Percentiles rank a stretch among this genome's conserved stretches.
Evolutionary conservation across 2,329 filamentous ascomycete species (phyloP).

Genomic region (Alternaria consortialis): DNA sequence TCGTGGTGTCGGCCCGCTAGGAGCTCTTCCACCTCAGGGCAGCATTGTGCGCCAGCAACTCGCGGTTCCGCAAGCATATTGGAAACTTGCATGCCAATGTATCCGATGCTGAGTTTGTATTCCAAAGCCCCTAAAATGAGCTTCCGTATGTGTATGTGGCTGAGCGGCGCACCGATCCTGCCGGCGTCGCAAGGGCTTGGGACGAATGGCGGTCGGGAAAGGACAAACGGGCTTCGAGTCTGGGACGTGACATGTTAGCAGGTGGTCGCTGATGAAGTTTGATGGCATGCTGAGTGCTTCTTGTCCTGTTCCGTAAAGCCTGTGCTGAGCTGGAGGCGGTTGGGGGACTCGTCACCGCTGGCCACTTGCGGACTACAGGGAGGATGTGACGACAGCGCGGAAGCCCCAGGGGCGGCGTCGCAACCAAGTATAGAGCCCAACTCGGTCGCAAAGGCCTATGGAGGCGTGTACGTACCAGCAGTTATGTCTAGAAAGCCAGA

Average conservation of each 20-base stretch:
- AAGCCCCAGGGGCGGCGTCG: constrained; percentile 29
- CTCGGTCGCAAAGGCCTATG: constrained; percentile 44
- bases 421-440: constrained; percentile 17
- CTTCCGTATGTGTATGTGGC: constrained; percentile 30
- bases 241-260: constrained; percentile 36
- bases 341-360: constrained; percentile 43
- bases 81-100: constrained; percentile 44
- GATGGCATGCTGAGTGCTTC: constrained; percentile 27
- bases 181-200: constrained; percentile 52
- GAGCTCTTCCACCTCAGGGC: constrained; percentile 36
- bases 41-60: constrained; percentile 38
- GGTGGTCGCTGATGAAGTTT: constrained; percentile 27
- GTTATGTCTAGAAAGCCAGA: constrained; percentile 34
- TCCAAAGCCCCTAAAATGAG: constrained; percentile 30
- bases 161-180: constrained; percentile 46
- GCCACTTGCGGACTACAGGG: constrained; percentile 42
- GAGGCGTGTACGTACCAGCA: constrained; percentile 47
- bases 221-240: constrained; percentile 35
- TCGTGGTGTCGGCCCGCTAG: constrained; percentile 42
- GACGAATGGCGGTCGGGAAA: constrained; percentile 43
- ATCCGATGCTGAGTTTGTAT: constrained; percentile 13
- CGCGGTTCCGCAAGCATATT: constrained; percentile 40
- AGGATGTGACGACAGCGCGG: constrained; percentile 39
- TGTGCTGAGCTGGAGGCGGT: constrained; percentile 30
- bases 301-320: constrained; percentile 26